A percentile compares a stretch with the other conserved stretches of the same genome.
Evolutionary conservation across 306 rosid genomes (phyloP).

Genomic region (Lagenaria siceraria): DNA sequence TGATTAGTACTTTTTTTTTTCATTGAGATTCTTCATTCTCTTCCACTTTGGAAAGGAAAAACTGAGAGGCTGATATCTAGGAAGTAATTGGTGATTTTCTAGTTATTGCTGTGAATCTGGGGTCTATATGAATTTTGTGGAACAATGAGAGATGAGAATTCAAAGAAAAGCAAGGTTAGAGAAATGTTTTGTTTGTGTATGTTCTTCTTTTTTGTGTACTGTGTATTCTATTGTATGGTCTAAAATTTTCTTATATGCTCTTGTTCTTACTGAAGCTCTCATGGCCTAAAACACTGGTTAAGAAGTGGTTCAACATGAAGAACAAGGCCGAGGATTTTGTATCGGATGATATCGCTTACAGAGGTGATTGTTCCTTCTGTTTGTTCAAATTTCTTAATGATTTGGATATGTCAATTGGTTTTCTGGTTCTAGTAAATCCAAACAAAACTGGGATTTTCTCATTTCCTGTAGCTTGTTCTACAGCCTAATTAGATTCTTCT

Average conservation of each 20-base stretch:
- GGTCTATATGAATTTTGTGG: slow-evolving; percentile 59
- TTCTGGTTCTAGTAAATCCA: neutral
- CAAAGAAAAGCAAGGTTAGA: slow-evolving; percentile 94
- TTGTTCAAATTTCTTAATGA: slow-evolving; percentile 13
- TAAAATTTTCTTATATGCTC: neutral
- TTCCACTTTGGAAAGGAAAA: neutral
- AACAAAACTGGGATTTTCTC: slow-evolving; percentile 9
- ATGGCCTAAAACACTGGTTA: slow-evolving; percentile 93
- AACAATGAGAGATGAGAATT: slow-evolving; percentile 97
- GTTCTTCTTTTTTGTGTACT: slow-evolving; percentile 5
- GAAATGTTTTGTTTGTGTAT: slow-evolving; percentile 15
- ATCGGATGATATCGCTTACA: slow-evolving; percentile 59
- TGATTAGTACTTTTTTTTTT: neutral
- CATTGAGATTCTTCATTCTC: neutral
- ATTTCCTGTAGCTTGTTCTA: slow-evolving; percentile 1
- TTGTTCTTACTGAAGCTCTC: slow-evolving; percentile 58
- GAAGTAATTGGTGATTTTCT: slow-evolving; percentile 6
- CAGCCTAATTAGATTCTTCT: slow-evolving; percentile 4
- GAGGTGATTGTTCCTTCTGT: slow-evolving; percentile 34
- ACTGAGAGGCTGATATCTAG: neutral
- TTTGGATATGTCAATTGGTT: slow-evolving; percentile 11
- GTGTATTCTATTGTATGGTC: slow-evolving; percentile 20
- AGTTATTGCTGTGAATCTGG: slow-evolving; percentile 12
- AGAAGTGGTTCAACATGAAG: slow-evolving; percentile 94
- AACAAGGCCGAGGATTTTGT: slow-evolving; percentile 83